Evolutionary conservation across 2,329 filamentous ascomycete species (phyloP).

Genomic region (Davidsoniella eucalypti): DNA sequence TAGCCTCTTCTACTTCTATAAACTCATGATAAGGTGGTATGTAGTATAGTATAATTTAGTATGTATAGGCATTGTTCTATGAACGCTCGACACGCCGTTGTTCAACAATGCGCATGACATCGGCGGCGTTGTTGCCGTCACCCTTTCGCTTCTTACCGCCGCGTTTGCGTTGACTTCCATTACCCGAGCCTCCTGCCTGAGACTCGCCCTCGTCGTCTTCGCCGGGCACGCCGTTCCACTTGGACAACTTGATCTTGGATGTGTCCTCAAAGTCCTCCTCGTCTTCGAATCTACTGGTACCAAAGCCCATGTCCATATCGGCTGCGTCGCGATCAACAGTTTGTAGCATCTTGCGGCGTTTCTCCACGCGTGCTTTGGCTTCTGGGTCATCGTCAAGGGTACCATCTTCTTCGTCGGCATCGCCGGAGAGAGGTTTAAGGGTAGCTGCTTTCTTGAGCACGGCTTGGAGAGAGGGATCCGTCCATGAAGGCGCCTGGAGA

Average conservation of each 20-base stretch:
- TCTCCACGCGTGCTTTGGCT: constrained; percentile 43
- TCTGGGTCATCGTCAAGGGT: constrained; percentile 26
- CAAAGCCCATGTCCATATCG: constrained; percentile 91
- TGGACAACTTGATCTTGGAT: constrained; percentile 48
- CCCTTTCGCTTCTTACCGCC: constrained; percentile 62
- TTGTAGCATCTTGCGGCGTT: constrained; percentile 58
- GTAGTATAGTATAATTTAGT: background rate
- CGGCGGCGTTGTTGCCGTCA: constrained; percentile 59
- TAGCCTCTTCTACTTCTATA: too few relatives aligned
- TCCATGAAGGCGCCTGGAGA: constrained; percentile 38
- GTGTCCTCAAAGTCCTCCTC: constrained; percentile 58
- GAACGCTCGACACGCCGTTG: constrained; percentile 19
- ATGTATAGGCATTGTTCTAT: background rate
- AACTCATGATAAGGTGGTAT: too few relatives aligned
- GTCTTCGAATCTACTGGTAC: constrained; percentile 71
- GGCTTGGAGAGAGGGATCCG: constrained; percentile 64
- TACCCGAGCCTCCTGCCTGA: constrained; percentile 21
- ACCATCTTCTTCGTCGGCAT: constrained; percentile 21
- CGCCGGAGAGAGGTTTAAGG: constrained; percentile 32
- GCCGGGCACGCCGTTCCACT: constrained; percentile 37
- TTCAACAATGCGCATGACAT: constrained; percentile 69
- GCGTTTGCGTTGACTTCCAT: constrained; percentile 42
- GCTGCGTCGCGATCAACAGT: constrained; percentile 64
- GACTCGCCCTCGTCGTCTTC: constrained; percentile 30
- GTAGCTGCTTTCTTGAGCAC: constrained; percentile 72